Evolutionary conservation across 2,329 filamentous ascomycete genomes (phyloP), one percentile per base, ranked within the genome.

Genomic region (Penicillium sp.): DNA sequence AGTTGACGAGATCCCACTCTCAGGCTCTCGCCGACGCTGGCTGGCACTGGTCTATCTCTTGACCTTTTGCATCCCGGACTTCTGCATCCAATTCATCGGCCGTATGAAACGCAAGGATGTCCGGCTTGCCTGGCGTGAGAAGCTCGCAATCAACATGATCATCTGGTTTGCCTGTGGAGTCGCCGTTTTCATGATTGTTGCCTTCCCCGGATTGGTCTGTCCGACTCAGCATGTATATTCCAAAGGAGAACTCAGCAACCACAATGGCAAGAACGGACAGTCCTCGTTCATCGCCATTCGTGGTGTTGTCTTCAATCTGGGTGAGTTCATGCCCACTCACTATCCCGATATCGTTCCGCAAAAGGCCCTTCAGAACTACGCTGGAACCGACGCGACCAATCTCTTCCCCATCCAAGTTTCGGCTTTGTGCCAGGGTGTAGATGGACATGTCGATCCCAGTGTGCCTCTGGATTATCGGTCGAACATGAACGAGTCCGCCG

Each of bases 391-490:
- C 62, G 84, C 90, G n/a, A 94, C 87, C 18, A 75, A 79, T 31
- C 77, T 98, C 9, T 98, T 98, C 72, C 93, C 94, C 0, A 78
- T 98, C 0, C 93, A 98, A 66, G 91, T 98, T 13, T 94, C 86
- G 4, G 89, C 91, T 35, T 77, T 98, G 29, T 98, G 93, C 69
- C 80, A 86, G 49, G 93, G 91, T 48, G 80, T 79, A 26, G 76
- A 83, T 54, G 87, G 85, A 18, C 64, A 61, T 1, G 73, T 86
- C 39, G 78, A 88, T 61, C 78, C 79, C 3, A 78, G 82, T 34
- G 87, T 98, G n/a, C 85, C 86, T 38, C 77, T 98, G 23, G 86
- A 91, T 67, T 97, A 91, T 71, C 83, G 82, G 54, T 81, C 77
- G 29, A 82, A 81, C 34, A 18, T 56, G 51, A 98, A 98, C 67